Base-by-base conservation (phyloP, 1,284 basidiomycete genomes). In the Butyriboletus regius region DNA sequence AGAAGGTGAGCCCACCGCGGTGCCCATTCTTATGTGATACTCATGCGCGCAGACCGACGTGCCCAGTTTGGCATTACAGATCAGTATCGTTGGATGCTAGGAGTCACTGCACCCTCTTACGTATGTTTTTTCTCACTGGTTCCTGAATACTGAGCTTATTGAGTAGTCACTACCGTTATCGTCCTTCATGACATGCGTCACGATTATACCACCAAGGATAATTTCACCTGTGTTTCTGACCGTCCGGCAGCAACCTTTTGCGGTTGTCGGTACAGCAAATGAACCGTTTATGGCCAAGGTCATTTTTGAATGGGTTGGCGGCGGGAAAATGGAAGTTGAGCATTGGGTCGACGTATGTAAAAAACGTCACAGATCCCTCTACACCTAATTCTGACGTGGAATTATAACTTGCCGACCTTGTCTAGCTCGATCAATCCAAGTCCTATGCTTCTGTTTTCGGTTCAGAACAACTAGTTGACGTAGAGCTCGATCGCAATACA, bases 301-400 rank as follows among this genome's bases (percentile, higher is more conserved):
- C 24, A 75, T 76, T 33, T 67, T 88, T 29, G 63, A 72, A 38
- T 86, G 74, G 74, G 67, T 64, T 12, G 73, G 73, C 6, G 56
- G 60, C 8, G 63, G 68, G 44, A 78, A 74, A 55, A 70, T 70
- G 51, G 72, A 74, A 38, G 61, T 86, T 15, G 82, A 88, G 29
- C 85, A 88, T 57, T 88, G 85, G 85, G 78, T 88, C 17, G 82
- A 86, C 63, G 85, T 85, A 55, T 47, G 76, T 69, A 29, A 40
- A 34, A 15, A 18, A 15, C 5, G 32, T 47, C 35, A 28, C n/a
- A 17, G 39, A 46, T 48, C 29, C 13, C 13, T 42, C 29, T 17
- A 17, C 26, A 22, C 26, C 48, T 35, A 14, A 14, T 35, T 31
- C 15, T 31, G 37, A 46, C 24, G 38, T 18, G 22, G 38, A 48